Evolutionary conservation across 2,329 filamentous ascomycete species (phyloP), one percentile per base, ranked within the genome.

Genomic region (Aspergillus pseudoviridinutans): DNA sequence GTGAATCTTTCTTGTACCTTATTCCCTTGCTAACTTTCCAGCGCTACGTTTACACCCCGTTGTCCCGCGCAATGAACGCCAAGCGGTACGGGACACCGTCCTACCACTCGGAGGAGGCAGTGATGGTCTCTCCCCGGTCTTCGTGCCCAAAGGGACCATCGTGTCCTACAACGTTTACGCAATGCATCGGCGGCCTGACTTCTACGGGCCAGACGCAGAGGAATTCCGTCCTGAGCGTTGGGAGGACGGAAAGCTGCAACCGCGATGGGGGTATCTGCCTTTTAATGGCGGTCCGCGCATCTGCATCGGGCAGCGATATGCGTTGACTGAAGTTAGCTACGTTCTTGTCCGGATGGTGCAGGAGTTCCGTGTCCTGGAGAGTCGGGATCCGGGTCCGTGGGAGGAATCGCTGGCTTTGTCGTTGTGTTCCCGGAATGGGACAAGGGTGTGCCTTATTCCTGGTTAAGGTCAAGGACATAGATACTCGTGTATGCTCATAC

Each of bases 251-350:
- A 58, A 58, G 24, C 14, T 38, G 14, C 32, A 38, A 14, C 62
- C 63, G 10, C 57, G 64, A 0, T 79, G 78, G 75, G 71, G 73
- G 14, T 72, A 65, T 57, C 62, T 67, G 24, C 69, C 65, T n/a
- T 74, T 69, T 57, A 66, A 69, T 38, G 68, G 63, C 17, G 68
- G 68, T 0, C 68, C 68, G 2, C 62, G 68, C 1, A 65, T 65
- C 29, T 71, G 68, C 32, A 60, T 69, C 4, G 68, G 66, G 3
- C 66, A 67, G 42, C 53, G 42, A 8, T 58, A 54, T 53, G 56
- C 56, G 5, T 44, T 58, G 46, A 58, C 53, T 1, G 56, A 56
- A n/a, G 58, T 46, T 1, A 28, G 38, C 5, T 60, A 58, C 27
- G 47, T 54, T 22, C 32, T 50, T 29, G 49, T 58, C 3, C 47